These are phyloP conservation scores for Xylariales sp. DNA, from an alignment of 2,329 filamentous ascomycete genomes.

Conservation along the genomic window DNA sequence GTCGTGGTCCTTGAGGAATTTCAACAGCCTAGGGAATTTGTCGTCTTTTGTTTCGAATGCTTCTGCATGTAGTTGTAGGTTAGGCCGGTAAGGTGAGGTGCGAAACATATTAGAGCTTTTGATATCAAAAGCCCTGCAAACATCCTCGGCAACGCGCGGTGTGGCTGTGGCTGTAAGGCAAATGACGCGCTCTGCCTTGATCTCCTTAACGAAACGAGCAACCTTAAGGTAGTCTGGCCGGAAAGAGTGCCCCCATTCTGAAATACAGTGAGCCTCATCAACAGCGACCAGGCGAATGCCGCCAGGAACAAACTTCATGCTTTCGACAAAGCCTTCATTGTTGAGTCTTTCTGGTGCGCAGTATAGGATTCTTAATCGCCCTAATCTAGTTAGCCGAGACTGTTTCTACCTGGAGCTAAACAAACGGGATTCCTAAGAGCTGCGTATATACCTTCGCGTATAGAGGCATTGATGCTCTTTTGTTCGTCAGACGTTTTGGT, in stretches of 20 bases:
- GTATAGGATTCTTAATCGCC: slow-evolving; percentile 65
- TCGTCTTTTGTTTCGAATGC: slow-evolving; percentile 56
- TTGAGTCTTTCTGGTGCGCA: slow-evolving; percentile 70
- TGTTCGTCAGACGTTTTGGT: slow-evolving; percentile 63
- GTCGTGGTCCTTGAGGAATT: slow-evolving; percentile 61
- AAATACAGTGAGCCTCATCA: slow-evolving; percentile 70
- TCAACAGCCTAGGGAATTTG: slow-evolving; percentile 58
- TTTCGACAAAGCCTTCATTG: slow-evolving; percentile 69
- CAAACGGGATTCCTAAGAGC: too few species aligned
- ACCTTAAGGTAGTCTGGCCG: slow-evolving; percentile 52
- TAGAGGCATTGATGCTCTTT: slow-evolving; percentile 51
- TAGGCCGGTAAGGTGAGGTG: slow-evolving; percentile 69
- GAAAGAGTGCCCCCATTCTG: slow-evolving; percentile 57
- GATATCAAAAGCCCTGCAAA: slow-evolving; percentile 65
- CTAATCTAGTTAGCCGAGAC: slow-evolving; percentile 3
- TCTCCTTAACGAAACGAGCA: slow-evolving; percentile 65
- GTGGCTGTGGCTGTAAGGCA: slow-evolving; percentile 72
- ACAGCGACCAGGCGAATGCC: slow-evolving; percentile 68
- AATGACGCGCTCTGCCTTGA: slow-evolving; percentile 67
- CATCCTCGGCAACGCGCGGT: slow-evolving; percentile 64
- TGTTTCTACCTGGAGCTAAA: too few species aligned
- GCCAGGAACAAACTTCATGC: slow-evolving; percentile 64
- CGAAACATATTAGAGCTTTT: slow-evolving; percentile 63
- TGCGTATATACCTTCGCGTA: slow-evolving; percentile 52
- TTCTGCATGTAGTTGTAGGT: slow-evolving; percentile 65